These are phyloP conservation scores for Pseudevernia furfuracea DNA, from an alignment of 495 filamentous ascomycete genomes.

Conservation along the genomic window DNA sequence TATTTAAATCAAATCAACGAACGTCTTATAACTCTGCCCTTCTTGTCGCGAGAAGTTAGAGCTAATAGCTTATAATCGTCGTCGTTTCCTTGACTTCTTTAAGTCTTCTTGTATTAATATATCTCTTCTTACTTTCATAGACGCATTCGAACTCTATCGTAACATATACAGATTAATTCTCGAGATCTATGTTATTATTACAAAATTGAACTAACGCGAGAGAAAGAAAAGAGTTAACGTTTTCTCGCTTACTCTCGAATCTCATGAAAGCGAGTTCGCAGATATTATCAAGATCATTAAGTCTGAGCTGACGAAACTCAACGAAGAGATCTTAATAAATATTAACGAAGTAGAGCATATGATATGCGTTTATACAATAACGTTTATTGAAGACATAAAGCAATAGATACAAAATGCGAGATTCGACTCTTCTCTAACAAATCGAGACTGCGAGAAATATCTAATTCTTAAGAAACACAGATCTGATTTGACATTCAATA, in stretches of 20 bases:
- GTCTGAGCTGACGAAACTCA: background rate
- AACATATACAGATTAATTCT: background rate
- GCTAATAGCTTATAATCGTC: background rate
- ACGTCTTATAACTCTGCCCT: background rate
- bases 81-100: background rate
- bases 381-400: background rate
- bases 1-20: background rate
- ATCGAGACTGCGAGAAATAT: no score
- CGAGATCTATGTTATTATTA: background rate
- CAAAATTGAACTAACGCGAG: background rate
- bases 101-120: background rate
- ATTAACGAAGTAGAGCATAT: background rate
- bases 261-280: background rate
- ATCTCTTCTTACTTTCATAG: background rate
- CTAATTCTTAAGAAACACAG: no score
- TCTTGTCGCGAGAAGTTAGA: background rate
- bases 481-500: no score
- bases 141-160: background rate
- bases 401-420: background rate
- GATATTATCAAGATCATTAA: background rate
- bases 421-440: no score
- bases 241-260: background rate
- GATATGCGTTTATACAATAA: background rate
- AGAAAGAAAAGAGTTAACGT: background rate
- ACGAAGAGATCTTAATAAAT: background rate